Base-by-base conservation (phyloP, 225 moss, liverwort and hornwort species). In the Asterella californica region DNA sequence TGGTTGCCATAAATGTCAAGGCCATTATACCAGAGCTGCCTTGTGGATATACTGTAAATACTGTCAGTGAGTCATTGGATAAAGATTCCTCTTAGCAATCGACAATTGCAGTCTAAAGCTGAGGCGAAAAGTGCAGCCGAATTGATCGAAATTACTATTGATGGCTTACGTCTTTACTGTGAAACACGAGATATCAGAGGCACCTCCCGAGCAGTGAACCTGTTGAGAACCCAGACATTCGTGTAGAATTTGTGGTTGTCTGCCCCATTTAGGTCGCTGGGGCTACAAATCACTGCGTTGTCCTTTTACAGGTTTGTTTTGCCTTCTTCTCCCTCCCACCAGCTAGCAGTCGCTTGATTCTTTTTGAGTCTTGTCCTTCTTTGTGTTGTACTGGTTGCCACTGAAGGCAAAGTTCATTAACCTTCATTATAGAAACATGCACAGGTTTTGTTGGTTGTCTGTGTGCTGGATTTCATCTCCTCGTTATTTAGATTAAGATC, bases 201-300 rank as follows among this genome's bases (percentile, higher is more conserved):
- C 95, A 88, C 60, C 95, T 99, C 85, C 95, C 99, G 60, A 99
- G 99, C 88, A 79, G 82, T 73, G 85, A 88, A 80, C 76, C 92
- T n/a, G 89, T 91, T 72, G 92, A 91, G 34, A 82, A 75, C 74
- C 95, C 99, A 68, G 99, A 99, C 79, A 90, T 99, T 95, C 77
- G 95, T 95, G 15, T 99, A 95, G 99, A 99, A 99, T 75, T 82
- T 87, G 70, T 99, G 99, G 99, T 89, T 99, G 79, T 90, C 95
- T 37, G 83, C 88, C 30, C 93, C 99, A 53, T 99, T 99, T 79
- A 90, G 85, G 87, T 83, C 88, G 61, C 81, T 95, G 37, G 99
- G 99, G 67, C 84, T 99, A 60, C 89, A 83, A 38, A 85, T 65
- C 99, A 99, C 84, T 99, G 99, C 86, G 90, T 88, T n/a, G 89